A percentile compares a stretch with the other conserved stretches of the same genome.
Evolutionary conservation across 1,284 basidiomycete species (phyloP).

Genomic region (Thecaphora thlaspeos): DNA sequence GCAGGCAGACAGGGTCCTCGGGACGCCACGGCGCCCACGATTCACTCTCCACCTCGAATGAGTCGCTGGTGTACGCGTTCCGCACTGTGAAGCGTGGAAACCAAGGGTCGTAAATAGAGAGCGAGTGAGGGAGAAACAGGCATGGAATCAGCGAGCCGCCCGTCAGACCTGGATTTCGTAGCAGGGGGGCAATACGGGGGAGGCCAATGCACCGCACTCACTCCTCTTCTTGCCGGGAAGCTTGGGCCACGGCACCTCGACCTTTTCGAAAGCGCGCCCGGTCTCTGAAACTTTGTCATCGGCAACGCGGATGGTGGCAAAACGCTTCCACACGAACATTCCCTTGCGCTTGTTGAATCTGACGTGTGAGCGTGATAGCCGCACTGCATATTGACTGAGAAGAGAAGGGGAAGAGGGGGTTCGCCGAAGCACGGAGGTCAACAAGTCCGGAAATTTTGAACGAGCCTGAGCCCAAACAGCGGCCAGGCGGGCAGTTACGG

Average conservation of each 20-base stretch:
- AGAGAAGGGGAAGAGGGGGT: no score
- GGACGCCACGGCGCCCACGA: slow-evolving; percentile 54
- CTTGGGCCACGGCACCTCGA: slow-evolving; percentile 55
- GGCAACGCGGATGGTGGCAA: slow-evolving; percentile 41
- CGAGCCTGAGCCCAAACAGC: no score
- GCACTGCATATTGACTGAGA: slow-evolving; percentile 37
- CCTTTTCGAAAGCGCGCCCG: slow-evolving; percentile 32
- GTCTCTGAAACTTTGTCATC: slow-evolving; percentile 31
- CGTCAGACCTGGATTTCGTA: no score
- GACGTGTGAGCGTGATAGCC: slow-evolving; percentile 40
- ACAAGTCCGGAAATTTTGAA: no score
- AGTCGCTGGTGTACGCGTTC: slow-evolving; percentile 5
- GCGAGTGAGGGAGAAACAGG: no score
- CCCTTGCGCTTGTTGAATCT: slow-evolving; percentile 39
- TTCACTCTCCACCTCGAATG: slow-evolving; percentile 38
- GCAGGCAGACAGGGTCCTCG: slow-evolving; percentile 48
- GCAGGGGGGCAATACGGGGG: slow-evolving; percentile 18
- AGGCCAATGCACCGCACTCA: slow-evolving; percentile 11
- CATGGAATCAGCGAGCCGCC: no score
- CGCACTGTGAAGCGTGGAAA: no score
- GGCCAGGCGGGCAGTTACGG: no score
- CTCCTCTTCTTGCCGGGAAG: slow-evolving; percentile 23
- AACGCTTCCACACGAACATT: slow-evolving; percentile 53
- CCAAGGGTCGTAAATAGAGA: no score
- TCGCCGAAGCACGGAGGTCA: no score